phyloP scores from a whole-genome alignment of 306 rosid species.

The barrel medic (Medicago truncatula) region MtrunA17r5.0-ANR NC_053048.1:54166001-54166500 shows the following conservation, averaged over 20 bases:
- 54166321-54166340: conserved; percentile 73
- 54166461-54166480: background rate
- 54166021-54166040: conserved; percentile 95
- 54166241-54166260: conserved; percentile 19
- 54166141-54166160: background rate
- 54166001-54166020: conserved; percentile 97
- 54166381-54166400: conserved; percentile 74
- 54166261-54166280: background rate
- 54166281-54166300: background rate
- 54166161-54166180: background rate
- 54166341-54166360: conserved; percentile 96
- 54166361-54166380: conserved; percentile 95
- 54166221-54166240: background rate
- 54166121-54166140: background rate
- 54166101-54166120: background rate
- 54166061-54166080: conserved; percentile 5
- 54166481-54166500: background rate
- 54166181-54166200: background rate
- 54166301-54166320: background rate
- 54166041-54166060: conserved; percentile 60
- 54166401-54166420: conserved; percentile 5
- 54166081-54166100: background rate
- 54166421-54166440: conserved; percentile 12
- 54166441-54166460: conserved; percentile 18
- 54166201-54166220: background rate